Evolutionary conservation across 1,284 basidiomycete genomes (phyloP), one percentile per base, ranked within the genome.

Genomic region (Chondrostereum purpureum): DNA sequence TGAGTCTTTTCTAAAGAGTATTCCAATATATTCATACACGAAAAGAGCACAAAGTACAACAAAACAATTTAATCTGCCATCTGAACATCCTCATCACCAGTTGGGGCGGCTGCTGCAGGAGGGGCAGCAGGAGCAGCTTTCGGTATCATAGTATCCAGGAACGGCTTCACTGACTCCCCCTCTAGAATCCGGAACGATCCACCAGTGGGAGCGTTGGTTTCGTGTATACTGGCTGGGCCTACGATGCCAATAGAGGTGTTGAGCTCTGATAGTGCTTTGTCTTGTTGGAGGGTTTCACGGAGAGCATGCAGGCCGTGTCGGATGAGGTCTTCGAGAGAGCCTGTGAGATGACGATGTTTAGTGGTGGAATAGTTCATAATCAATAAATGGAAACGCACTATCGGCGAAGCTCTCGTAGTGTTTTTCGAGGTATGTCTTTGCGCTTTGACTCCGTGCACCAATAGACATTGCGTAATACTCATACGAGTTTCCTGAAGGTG

Each of bases 391-490:
- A 21, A 18, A 75, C 88, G 55, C 50, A 94, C 91, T 82, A 60
- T 89, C 81, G 19, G 75, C 72, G 60, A 99, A 98, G 55, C 77
- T 79, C 60, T 92, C 88, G 58, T 83, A 94, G 62, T 98, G 84
- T 63, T 88, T 88, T 73, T 99, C 96, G 21, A 99, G 75, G 64
- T 99, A 99, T 5, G 96, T 99, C 72, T 98, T 99, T 45, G 96
- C 95, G 56, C 90, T 94, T 69, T 99, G 96, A 65, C 86, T 92
- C 41, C 96, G 81, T 13, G 96, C 96, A 43, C 96, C 96, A 64
- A 99, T 98, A 21, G 92, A 94, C 82, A 98, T 96, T 37, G 96
- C 96, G 62, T 86, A 93, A 71, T 98, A 99, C 66, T 99, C 96
- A 63, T 95, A 97, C 42, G 92, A 92, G 61, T 92, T 96, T 20